Evolutionary conservation across 2,329 filamentous ascomycete species (phyloP), one percentile per base, ranked within the genome.

Genomic region (Atkinsonella hypoxylon): DNA sequence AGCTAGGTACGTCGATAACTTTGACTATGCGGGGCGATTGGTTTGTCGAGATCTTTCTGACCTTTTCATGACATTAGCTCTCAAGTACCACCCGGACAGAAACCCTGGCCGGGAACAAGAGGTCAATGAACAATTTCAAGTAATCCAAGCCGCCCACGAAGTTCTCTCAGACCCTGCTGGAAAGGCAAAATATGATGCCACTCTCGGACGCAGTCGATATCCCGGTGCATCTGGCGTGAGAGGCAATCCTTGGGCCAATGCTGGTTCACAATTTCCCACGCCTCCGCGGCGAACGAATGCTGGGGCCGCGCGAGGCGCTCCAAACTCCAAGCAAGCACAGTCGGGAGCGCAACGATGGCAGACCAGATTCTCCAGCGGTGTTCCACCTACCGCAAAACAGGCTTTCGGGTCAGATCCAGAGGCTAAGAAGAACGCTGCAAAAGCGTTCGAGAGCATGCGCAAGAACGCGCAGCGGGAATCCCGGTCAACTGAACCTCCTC

Each of bases 71-170:
- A 4, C 4, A 18, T 26, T 51, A 89, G 89, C 89, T 45, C 73
- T 94, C 45, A 86, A 87, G 65, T 94, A 86, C 61, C 89, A 95
- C 62, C 89, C 89, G 8, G 89, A 95, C 64, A 84, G 89, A 53
- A 95, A 95, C 62, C 87, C 85, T 11, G 89, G 89, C 48, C 81
- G 79, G 61, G 89, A 95, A 67, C 70, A 79, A 51, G 87, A 91
- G 61, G 85, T 85, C 62, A 87, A 87, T 57, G 75, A 84, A 32
- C 86, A 87, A 61, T 95, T 95, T 61, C 87, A 94, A 65, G 79
- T 83, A 47, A 94, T 95, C 46, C 87, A 94, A 66, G 81, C 85
- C 4, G 89, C 89, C 20, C 83, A 94, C 62, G 89, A 95, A 64
- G 75, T 95, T 49, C 66, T 82, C 13, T 72, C 69, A 26, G 76